Evolutionary conservation across 202 grass and related monocot genomes (phyloP), one percentile per base, ranked within the genome.

Genomic region (Musa balbisiana): DNA sequence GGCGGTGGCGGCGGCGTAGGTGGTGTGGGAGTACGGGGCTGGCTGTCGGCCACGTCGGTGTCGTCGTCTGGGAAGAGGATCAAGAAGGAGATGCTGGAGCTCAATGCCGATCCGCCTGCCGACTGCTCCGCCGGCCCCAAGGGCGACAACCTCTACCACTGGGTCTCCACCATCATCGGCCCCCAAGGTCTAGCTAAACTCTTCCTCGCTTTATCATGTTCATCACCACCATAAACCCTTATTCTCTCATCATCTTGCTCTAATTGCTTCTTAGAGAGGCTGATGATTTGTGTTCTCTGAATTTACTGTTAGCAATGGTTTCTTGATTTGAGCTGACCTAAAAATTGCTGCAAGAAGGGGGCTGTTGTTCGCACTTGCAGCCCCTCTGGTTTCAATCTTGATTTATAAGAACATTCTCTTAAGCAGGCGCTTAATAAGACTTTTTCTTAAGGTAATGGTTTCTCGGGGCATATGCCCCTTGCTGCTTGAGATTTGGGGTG

Each of bases 91-190:
- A 62, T 99, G 82, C 63, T 76, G 76, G 96, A 95, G 81, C 89
- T 99, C 62, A 90, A 87, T 72, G 76, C 83, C 53, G 73, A 80
- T 3, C 71, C 85, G 8, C 81, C 72, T 11, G 80, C 82, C 25
- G 89, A 92, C 53, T 99, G 91, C 80, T 88, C 89, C 3, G 91
- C 96, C 1, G 96, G 96, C 6, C 96, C 91, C 49, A 92, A 90
- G 85, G 92, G 91, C 22, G 91, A 99, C 73, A 92, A 87, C 66
- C 89, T 99, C 29, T 99, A 95, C 85, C 87, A 95, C 83, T 99
- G 96, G 96, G 82, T 99, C 78, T 87, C 96, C 82, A 99, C 96
- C 70, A 83, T 95, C 51, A 90, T 99, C 60, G 96, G 96, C 17
- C 95, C 96, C 21, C 23, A 91, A 67, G 91, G 89, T 91, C 70